phyloP scores from a whole-genome alignment of 2,329 filamentous ascomycete genomes.

The Dothidotthia symphoricarpi region DNA sequence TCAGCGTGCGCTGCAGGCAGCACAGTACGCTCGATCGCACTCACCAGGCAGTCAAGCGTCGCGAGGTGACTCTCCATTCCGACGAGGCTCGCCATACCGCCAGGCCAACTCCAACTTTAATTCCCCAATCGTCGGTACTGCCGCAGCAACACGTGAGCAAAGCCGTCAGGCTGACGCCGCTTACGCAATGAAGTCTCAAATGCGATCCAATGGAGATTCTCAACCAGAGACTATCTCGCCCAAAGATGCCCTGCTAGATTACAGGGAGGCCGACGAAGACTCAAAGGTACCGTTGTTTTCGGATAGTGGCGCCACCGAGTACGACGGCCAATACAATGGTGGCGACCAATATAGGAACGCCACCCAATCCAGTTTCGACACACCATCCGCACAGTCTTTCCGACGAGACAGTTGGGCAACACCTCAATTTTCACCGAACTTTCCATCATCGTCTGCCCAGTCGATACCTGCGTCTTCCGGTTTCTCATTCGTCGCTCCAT shows the following conservation, averaged over 20 bases:
- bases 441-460: constrained; percentile 29
- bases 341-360: constrained; percentile 42
- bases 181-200: constrained; percentile 44
- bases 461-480: constrained; percentile 35
- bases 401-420: constrained; percentile 38
- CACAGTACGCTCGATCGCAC: constrained; percentile 66
- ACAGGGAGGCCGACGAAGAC: constrained; percentile 71
- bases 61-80: constrained; percentile 78
- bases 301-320: constrained; percentile 55
- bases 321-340: constrained; percentile 47
- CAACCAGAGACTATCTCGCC: constrained; percentile 85
- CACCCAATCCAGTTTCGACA: constrained; percentile 39
- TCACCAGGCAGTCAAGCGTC: constrained; percentile 54
- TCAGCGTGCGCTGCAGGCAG: constrained; percentile 72
- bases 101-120: constrained; percentile 46
- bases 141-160: constrained; percentile 61
- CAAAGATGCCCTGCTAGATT: constrained; percentile 86
- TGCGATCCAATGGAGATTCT: constrained; percentile 42
- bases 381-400: constrained; percentile 36
- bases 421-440: constrained; percentile 37
- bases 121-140: constrained; percentile 52
- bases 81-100: constrained; percentile 58
- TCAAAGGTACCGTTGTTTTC: constrained; percentile 72
- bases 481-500: constrained; percentile 51
- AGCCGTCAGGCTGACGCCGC: constrained; percentile 60